Base-by-base conservation (phyloP, 2,329 filamentous ascomycete species). In the Leptodontidium sp. region DNA sequence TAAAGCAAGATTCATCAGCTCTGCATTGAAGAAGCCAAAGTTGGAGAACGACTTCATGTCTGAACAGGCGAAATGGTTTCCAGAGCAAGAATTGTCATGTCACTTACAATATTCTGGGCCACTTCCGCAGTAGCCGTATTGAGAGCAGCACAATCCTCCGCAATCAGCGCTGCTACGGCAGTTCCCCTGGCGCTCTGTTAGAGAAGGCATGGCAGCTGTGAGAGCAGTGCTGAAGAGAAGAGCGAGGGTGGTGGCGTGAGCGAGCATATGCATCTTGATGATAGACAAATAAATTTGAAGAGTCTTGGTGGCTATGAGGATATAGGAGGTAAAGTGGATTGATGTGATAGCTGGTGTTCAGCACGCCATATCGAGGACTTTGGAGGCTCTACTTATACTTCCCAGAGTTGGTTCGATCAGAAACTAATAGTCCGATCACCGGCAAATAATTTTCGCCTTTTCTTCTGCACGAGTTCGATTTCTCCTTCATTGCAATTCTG, bases 101-200 rank as follows among this genome's bases (percentile, higher is more conserved):
- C 11, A 55, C 52, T 55, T 35, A 55, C 52, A 55, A 55, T 55
- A 55, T 15, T 55, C 52, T 9, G 52, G 26, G 7, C 52, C 52
- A 9, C 14, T 35, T 55, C 52, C 52, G 15, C 29, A 55, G 9
- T 55, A 55, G 4, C 26, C 52, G 29, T 53, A 35, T 55, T 35
- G 12, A n/a, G 52, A 55, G 14, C 52, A 55, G 15, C 52, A 35
- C 52, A 55, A 35, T 55, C 29, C 52, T 55, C 52, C 52, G 15
- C 26, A 55, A 26, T 55, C 52, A 8, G 26, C 6, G 7, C 26
- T 29, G 15, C 29, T 55, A 26, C 52, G 52, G 15, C 29, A 55
- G 11, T 55, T 55, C 4, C 52, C 52, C 52, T 55, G 52, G 26
- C 52, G 52, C n/a, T 55, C 52, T 7, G 52, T 55, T 14, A 55